Base-by-base conservation (phyloP, 805 yeast genomes). In the Lipomyces mesembrius region DNA sequence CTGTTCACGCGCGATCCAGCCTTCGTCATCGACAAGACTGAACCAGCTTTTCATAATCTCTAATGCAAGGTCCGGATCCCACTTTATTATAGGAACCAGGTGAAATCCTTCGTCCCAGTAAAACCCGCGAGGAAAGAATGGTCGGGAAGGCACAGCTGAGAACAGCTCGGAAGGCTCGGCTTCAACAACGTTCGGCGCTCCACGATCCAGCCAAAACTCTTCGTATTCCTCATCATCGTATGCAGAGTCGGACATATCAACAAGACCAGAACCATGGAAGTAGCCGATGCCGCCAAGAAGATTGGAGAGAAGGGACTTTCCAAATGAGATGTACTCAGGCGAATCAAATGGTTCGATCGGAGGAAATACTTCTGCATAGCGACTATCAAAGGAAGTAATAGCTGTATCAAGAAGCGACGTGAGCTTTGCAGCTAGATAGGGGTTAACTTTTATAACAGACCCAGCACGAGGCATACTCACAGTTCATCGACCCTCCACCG, bases 71-170 rank as follows among this genome's bases (percentile, higher is more conserved):
- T 69, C 74, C 3, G 65, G 62, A 37, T 95, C 98, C 75, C 89
- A 93, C 59, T 89, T 88, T 72, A 90, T 77, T 51, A 95, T 80
- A 7, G 96, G 96, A 53, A 93, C 80, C 67, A 94, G 81, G 77
- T 94, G 97, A 78, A 95, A 95, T 0, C 99, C 99, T 79, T 95
- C 99, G 78, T 95, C 99, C 99, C 99, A 95, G 75, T 91, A 92
- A 75, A 95, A 95, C 0, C 99, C 99, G 70, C 99, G 84, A 2
- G 99, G 98, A 78, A 95, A 95, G 75, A 91, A 91, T 0, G 97
- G 91, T 61, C 99, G 83, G 59, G 97, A 91, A 1, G 99, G 99
- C 43, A 92, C 95, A 27, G 92, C 82, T 0, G 95, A 85, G 74
- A 92, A 91, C 59, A 95, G 79, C 70, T 88, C 91, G 67, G 80